phyloP scores from a whole-genome alignment of 2,329 filamentous ascomycete species.

The Paecilomyces niveus region DNA sequence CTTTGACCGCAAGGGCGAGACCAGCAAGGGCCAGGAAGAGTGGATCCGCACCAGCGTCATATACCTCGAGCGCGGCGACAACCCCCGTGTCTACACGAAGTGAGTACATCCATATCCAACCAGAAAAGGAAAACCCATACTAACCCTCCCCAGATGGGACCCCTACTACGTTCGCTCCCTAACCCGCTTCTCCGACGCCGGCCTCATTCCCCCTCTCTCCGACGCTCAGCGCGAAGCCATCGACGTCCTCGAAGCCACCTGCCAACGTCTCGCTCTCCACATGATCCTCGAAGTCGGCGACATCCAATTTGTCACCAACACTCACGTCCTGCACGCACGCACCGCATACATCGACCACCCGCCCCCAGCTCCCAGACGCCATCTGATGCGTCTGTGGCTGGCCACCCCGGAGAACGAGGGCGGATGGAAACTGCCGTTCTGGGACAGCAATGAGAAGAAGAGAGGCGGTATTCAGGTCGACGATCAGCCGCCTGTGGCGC shows the following conservation, averaged over 20 bases:
- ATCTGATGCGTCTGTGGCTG: constrained; percentile 79
- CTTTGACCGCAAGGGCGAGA: constrained; percentile 85
- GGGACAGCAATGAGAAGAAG: constrained; percentile 77
- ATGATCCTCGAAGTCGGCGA: constrained; percentile 84
- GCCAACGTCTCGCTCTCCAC: constrained; percentile 65
- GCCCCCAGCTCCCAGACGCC: constrained; percentile 62
- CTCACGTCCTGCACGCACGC: constrained; percentile 71
- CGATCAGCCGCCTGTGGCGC: constrained; percentile 66
- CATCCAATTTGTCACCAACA: constrained; percentile 79
- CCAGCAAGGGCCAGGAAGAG: constrained; percentile 63
- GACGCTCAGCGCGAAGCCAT: constrained; percentile 62
- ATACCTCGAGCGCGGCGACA: constrained; percentile 64
- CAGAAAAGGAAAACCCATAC: background rate
- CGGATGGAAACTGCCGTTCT: constrained; percentile 78
- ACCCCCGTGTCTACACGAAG: constrained; percentile 68
- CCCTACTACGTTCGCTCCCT: constrained; percentile 80
- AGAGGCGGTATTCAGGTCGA: constrained; percentile 83
- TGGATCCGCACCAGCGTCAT: constrained; percentile 68
- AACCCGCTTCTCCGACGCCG: constrained; percentile 63
- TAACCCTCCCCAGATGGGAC: constrained; percentile 54
- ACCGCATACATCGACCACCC: constrained; percentile 71
- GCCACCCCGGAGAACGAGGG: constrained; percentile 74
- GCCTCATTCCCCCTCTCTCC: constrained; percentile 66
- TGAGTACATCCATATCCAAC: constrained; percentile 22
- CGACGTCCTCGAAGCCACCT: constrained; percentile 66